Percentiles rank a stretch among this genome's conserved stretches.
Evolutionary conservation across 1,284 basidiomycete genomes (phyloP).

Genomic region (Sutorius eximius): DNA sequence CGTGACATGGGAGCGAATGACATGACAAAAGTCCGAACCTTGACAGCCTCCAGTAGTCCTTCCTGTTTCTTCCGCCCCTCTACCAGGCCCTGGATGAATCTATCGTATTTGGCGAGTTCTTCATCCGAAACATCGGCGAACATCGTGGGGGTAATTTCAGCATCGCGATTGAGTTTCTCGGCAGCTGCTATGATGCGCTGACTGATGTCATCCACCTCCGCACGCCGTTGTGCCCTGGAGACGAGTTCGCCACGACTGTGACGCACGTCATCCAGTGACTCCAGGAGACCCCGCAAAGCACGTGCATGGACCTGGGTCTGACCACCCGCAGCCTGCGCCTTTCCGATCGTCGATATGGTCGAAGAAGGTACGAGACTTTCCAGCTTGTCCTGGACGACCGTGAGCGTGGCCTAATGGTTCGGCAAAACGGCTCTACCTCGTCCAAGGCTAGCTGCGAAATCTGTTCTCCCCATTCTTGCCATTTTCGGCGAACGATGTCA

Average conservation of each 20-base stretch:
- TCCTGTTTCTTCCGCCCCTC: constrained; percentile 64
- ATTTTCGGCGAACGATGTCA: constrained; percentile 73
- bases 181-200: constrained; percentile 70
- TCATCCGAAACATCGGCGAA: constrained; percentile 83
- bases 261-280: constrained; percentile 77
- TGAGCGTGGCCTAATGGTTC: constrained; percentile 1
- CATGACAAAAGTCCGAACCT: constrained; percentile 45
- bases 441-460: constrained; percentile 72
- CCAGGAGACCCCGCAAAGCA: constrained; percentile 73
- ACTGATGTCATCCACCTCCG: constrained; percentile 76
- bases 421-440: constrained; percentile 49
- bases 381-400: constrained; percentile 55
- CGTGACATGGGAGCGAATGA: not conserved
- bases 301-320: constrained; percentile 66
- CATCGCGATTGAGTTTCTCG: constrained; percentile 59
- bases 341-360: constrained; percentile 42
- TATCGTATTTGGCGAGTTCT: constrained; percentile 81
- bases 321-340: constrained; percentile 37
- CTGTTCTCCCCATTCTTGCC: constrained; percentile 82
- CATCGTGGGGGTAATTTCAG: constrained; percentile 78
- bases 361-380: constrained; percentile 70
- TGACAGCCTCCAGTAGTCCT: constrained; percentile 64
- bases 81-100: constrained; percentile 64
- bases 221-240: constrained; percentile 62
- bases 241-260: constrained; percentile 63